Conservation (phyloP, 2,329 filamentous ascomycete genomes). For the Leptographium lundbergii region DNA sequence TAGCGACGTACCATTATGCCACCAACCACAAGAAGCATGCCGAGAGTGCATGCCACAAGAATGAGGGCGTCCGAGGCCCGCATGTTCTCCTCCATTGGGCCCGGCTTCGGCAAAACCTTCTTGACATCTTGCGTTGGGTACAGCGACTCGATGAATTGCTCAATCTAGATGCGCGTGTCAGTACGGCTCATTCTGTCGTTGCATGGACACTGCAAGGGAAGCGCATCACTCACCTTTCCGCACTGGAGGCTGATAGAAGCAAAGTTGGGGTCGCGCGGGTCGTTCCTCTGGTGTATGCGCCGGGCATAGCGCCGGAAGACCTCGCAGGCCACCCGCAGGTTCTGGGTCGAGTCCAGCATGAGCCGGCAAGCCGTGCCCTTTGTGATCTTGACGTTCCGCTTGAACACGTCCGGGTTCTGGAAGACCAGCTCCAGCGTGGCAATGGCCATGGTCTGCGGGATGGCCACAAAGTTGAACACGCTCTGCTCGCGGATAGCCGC, state of each 20-base stretch:
- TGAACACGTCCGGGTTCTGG: constrained; percentile 76
- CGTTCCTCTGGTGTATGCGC: constrained; percentile 86
- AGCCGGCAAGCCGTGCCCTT: constrained; percentile 86
- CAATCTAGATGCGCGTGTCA: constrained; percentile 39
- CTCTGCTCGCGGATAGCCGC: constrained; percentile 90
- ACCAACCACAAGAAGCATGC: constrained; percentile 59
- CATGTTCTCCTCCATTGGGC: constrained; percentile 20
- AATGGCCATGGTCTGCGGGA: constrained; percentile 95
- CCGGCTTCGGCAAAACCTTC: constrained; percentile 26
- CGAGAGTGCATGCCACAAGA: constrained; percentile 53
- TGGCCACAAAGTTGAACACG: constrained; percentile 97
- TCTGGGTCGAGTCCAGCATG: constrained; percentile 89
- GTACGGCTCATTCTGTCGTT: not conserved
- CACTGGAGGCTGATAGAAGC: constrained; percentile 84
- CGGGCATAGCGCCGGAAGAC: constrained; percentile 68
- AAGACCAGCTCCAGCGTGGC: constrained; percentile 87
- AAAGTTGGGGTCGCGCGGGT: constrained; percentile 84
- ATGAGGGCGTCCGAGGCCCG: constrained; percentile 49
- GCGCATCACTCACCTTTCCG: constrained; percentile 50
- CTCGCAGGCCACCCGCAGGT: constrained; percentile 67
- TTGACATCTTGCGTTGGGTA: constrained; percentile 76
- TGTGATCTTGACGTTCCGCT: constrained; percentile 88
- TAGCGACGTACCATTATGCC: constrained; percentile 58
- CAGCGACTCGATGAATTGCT: constrained; percentile 88
- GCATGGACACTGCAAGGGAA: not conserved